A percentile compares a stretch with the other conserved stretches of the same genome.
Evolutionary conservation across 768 basidiomycete genomes (phyloP).

Genomic region (Mycena pura): DNA sequence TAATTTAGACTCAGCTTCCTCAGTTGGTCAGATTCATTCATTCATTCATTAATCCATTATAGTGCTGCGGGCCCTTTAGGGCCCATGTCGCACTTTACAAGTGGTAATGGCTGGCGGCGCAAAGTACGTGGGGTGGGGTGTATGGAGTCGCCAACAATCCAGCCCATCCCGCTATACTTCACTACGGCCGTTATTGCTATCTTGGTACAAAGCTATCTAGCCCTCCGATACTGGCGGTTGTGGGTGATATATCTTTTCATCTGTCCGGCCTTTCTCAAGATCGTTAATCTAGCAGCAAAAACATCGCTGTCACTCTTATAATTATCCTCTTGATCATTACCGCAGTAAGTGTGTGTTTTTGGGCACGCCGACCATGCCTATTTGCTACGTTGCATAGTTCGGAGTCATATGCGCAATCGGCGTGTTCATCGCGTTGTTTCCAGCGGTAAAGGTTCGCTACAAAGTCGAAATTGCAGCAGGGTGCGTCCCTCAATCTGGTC

Average conservation of each 20-base stretch:
- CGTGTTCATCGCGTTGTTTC: slow-evolving; percentile 4
- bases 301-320: slow-evolving; percentile 13
- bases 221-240: slow-evolving; percentile 14
- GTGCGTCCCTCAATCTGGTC: slow-evolving; percentile 10
- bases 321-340: slow-evolving; percentile 4
- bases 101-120: too few species aligned
- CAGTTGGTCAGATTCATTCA: too few species aligned
- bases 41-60: too few species aligned
- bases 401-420: slow-evolving; percentile 2
- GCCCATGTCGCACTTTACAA: too few species aligned
- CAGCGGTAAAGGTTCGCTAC: slow-evolving; percentile 3
- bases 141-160: too few species aligned
- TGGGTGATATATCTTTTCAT: background rate
- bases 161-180: slow-evolving; percentile 11
- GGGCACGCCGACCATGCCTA: background rate
- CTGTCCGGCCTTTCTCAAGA: background rate
- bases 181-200: slow-evolving; percentile 12
- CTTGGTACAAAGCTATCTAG: slow-evolving; percentile 13
- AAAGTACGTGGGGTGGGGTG: too few species aligned
- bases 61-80: too few species aligned
- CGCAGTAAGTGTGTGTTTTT: slow-evolving; percentile 7
- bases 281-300: slow-evolving; percentile 10
- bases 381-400: slow-evolving; percentile 2
- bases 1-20: too few species aligned
- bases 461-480: slow-evolving; percentile 8